Percentiles rank a stretch among this genome's conserved stretches.
Evolutionary conservation across 441 rosid species (phyloP).

Genomic region (Melastoma candidum): DNA sequence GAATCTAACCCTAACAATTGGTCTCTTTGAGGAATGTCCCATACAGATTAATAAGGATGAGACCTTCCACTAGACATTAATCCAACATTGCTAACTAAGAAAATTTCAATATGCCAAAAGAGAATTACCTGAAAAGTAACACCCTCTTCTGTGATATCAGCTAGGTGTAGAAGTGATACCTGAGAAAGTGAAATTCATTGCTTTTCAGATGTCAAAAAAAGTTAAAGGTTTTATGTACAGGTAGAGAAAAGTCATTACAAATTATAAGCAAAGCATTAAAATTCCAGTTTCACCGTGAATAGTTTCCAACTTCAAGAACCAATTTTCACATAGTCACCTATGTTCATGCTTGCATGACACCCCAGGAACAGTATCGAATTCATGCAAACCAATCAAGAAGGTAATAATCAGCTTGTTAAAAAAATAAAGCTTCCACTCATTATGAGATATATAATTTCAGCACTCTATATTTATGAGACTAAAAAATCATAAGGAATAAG

Average conservation of each 20-base stretch:
- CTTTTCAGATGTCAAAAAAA: neutral
- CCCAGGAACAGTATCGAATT: no score
- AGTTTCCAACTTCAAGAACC: no score
- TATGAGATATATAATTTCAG: no score
- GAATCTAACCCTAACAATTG: no score
- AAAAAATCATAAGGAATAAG: no score
- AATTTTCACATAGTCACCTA: no score
- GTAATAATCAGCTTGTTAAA: constrained; percentile 1
- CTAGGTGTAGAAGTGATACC: constrained; percentile 72
- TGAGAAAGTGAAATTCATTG: constrained; percentile 15
- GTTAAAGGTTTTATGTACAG: neutral
- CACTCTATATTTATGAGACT: no score
- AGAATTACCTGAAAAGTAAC: constrained; percentile 66
- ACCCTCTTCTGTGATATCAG: constrained; percentile 68
- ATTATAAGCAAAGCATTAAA: neutral
- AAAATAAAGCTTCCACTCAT: neutral
- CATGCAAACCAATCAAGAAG: neutral
- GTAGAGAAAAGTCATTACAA: neutral
- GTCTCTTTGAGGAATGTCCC: no score
- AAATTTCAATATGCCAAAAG: neutral
- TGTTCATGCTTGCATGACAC: no score
- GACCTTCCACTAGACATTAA: no score
- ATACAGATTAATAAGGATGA: no score
- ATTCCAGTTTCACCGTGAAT: constrained; percentile 1
- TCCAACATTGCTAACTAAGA: neutral